These are phyloP conservation scores for Taphrina populina DNA, from an alignment of 1,139 yeast genomes.

Conservation along the genomic window DNA sequence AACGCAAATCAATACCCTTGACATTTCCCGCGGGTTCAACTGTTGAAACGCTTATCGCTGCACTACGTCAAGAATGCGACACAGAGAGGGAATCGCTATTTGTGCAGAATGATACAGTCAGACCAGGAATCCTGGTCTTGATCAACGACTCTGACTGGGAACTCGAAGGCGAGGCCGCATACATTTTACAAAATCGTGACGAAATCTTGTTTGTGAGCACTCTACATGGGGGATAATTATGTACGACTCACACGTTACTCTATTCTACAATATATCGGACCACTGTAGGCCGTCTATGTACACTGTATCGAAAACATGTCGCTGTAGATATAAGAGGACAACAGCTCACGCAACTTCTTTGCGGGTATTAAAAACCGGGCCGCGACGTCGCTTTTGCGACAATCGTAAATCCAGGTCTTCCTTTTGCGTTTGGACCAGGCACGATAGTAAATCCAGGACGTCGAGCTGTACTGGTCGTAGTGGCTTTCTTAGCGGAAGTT, in stretches of 20 bases:
- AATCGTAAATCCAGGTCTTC: too few species aligned
- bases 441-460: too few species aligned
- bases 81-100: slow-evolving; percentile 1
- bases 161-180: slow-evolving; percentile 81
- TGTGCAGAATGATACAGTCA: slow-evolving; percentile 39
- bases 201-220: slow-evolving; percentile 86
- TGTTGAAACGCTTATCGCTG: not conserved
- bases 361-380: too few species aligned
- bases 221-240: slow-evolving; percentile 85
- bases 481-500: not conserved
- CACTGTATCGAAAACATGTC: too few species aligned
- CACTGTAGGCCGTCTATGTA: too few species aligned
- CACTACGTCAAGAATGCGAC: not conserved
- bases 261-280: too few species aligned
- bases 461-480: not conserved
- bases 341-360: too few species aligned
- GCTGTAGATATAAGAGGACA: too few species aligned
- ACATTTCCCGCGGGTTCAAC: not conserved
- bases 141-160: slow-evolving; percentile 98
- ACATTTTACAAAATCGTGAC: slow-evolving; percentile 72
- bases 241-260: too few species aligned
- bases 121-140: slow-evolving; percentile 89
- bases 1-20: slow-evolving; percentile 1
- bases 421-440: too few species aligned
- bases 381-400: too few species aligned